phyloP scores from a whole-genome alignment of 2,329 filamentous ascomycete genomes.

The Alternaria ventricosa region DNA sequence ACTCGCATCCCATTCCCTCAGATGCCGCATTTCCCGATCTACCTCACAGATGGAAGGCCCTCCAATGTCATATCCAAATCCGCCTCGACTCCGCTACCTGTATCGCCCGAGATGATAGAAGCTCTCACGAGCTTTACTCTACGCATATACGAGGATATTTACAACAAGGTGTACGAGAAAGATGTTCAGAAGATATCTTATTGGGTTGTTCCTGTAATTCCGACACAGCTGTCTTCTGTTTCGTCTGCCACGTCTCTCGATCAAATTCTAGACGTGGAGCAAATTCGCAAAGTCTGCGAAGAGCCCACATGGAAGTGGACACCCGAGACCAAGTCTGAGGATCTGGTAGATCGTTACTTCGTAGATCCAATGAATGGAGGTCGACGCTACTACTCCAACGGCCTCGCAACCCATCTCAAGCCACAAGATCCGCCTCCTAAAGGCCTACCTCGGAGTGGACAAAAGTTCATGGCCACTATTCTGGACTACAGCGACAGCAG shows the following conservation, averaged over 20 bases:
- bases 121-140: conserved; percentile 76
- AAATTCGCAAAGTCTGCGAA: conserved; percentile 54
- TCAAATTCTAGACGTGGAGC: conserved; percentile 66
- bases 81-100: conserved; percentile 53
- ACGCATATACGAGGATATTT: conserved; percentile 79
- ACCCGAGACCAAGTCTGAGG: conserved; percentile 46
- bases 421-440: conserved; percentile 70
- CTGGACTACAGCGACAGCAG: conserved; percentile 84
- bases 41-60: conserved; percentile 68
- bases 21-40: conserved; percentile 74
- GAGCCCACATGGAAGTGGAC: conserved; percentile 56
- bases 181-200: conserved; percentile 74
- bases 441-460: conserved; percentile 52
- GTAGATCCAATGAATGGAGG: conserved; percentile 64
- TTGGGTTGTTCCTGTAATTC: conserved; percentile 72
- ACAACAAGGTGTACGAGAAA: conserved; percentile 82
- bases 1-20: conserved; percentile 70
- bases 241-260: conserved; percentile 12
- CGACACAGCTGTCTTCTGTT: background rate
- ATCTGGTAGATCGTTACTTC: conserved; percentile 59
- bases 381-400: conserved; percentile 62
- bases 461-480: conserved; percentile 62
- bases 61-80: conserved; percentile 64
- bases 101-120: conserved; percentile 56
- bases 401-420: conserved; percentile 60